Base-by-base conservation (phyloP, 176 grass and related monocot genomes). In the Sorghum bicolor region DNA sequence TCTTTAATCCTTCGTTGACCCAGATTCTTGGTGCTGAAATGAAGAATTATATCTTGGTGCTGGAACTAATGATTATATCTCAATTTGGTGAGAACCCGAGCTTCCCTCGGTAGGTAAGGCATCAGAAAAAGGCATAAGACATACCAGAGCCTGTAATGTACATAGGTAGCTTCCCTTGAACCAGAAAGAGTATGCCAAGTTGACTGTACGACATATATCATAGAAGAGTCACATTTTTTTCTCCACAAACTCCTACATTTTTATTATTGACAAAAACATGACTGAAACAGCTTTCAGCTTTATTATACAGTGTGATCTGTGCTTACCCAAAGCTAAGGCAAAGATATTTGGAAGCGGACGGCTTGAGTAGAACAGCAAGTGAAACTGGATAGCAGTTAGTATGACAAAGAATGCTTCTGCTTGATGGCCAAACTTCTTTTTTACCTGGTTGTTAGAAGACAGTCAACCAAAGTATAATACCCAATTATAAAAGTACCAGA, bases 341-440 rank as follows among this genome's bases (percentile, higher is more conserved):
- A 99, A 93, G 22, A 92, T 89, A 85, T 99, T 96, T 73, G 96
- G 96, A 85, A 99, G 93, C 81, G 96, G 96, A 0, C 96, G 91
- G 50, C 91, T 96, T 72, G 91, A 96, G 70, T 99, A 99, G 81
- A 96, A 99, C 15, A 96, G 82, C 70, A 92, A 70, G 50, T 99
- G 96, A 92, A 99, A 99, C 66, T 99, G 91, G 19, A 89, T 77
- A 81, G 93, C 87, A 47, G 89, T 96, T 75, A 99, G 83, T 70
- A 92, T 47, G 14, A 71, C 91, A 89, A 92, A 95, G 84, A 96
- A 94, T 78, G 89, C 81, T 83, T 96, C 96, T 64, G 91, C 89
- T 72, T 89, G 87, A 73, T 80, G 70, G 28, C 96, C 91, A 84
- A 90, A 99, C 79, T 94, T 96, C 67, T 53, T 93, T 89, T 78